These are phyloP conservation scores for Raphanus sativus DNA, from an alignment of 345 rosid species.

Conservation along the genomic window DNA sequence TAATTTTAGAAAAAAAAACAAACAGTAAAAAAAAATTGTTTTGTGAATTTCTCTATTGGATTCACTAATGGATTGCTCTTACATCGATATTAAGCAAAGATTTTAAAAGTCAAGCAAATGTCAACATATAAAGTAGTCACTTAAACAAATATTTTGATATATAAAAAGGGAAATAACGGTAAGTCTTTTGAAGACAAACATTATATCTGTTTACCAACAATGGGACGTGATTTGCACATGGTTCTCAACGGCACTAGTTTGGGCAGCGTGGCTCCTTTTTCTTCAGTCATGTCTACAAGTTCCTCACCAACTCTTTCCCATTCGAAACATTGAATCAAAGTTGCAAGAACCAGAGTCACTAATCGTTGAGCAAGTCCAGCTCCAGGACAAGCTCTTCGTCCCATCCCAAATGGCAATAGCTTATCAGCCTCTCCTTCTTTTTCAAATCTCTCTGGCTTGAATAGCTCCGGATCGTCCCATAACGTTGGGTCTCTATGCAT, in stretches of 20 bases:
- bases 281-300: slow-evolving; percentile 48
- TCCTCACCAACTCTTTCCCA: slow-evolving; percentile 44
- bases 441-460: slow-evolving; percentile 53
- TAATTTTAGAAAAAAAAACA: too few relatives aligned
- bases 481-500: slow-evolving; percentile 49
- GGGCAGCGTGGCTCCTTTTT: slow-evolving; percentile 39
- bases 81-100: background rate
- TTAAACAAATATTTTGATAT: background rate
- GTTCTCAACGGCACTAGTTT: slow-evolving; percentile 35
- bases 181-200: background rate
- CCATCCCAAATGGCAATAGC: slow-evolving; percentile 44
- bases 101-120: background rate
- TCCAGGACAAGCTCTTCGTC: slow-evolving; percentile 54
- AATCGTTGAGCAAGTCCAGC: slow-evolving; percentile 40
- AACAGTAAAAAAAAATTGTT: too few relatives aligned
- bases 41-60: too few relatives aligned
- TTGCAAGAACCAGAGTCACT: slow-evolving; percentile 37
- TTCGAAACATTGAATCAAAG: slow-evolving; percentile 50
- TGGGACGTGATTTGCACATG: slow-evolving; percentile 43
- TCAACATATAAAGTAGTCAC: background rate
- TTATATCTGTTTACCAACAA: slow-evolving; percentile 9
- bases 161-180: background rate
- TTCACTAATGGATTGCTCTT: background rate
- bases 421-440: slow-evolving; percentile 25
- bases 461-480: slow-evolving; percentile 50